Evolutionary conservation across 2,329 filamentous ascomycete species (phyloP), one percentile per base, ranked within the genome.

Genomic region (Diaporthe vaccinii): DNA sequence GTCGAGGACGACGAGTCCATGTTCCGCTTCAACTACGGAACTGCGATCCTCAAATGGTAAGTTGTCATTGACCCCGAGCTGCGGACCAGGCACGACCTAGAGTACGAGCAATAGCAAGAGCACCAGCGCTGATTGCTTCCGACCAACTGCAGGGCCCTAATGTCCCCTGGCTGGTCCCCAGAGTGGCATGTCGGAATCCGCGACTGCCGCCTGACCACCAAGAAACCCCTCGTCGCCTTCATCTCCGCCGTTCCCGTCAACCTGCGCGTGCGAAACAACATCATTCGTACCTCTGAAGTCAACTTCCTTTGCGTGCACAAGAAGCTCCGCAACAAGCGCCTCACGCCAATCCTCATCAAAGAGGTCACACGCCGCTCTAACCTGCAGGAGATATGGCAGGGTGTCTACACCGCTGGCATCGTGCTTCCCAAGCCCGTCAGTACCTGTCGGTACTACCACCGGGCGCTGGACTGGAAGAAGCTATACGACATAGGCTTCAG

Each of bases 261-360:
- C 78, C 88, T 99, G 74, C 92, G 93, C 71, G 92, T 99, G 58
- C 94, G 96, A 78, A 88, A 93, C 76, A 94, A 94, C 76, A 86
- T 90, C 74, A 86, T 99, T 76, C 91, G 92, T 77, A 93, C 94
- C 79, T 95, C 94, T 67, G 97, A 99, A 84, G 97, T 99, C 85
- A 99, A 99, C 87, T 99, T 98, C 86, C 92, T 99, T 78, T 98
- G 96, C 82, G 93, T 99, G 73, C 97, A 99, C 89, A 98, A 98
- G 89, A 98, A 98, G 86, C 91, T 99, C 44, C 94, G 97, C 69
- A 92, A 94, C 75, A 98, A 98, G 87, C 93, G 97, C 72, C 91
- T 99, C 58, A 93, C 97, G 0, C 97, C 97, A 0, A 94, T 98
- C 2, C 91, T 99, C 72, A 99, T 99, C 88, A 98, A 98, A 85